Evolutionary conservation across 352 stramenopile genomes (phyloP), one percentile per base, ranked within the genome.

Genomic region (Aphanomyces invadans): DNA sequence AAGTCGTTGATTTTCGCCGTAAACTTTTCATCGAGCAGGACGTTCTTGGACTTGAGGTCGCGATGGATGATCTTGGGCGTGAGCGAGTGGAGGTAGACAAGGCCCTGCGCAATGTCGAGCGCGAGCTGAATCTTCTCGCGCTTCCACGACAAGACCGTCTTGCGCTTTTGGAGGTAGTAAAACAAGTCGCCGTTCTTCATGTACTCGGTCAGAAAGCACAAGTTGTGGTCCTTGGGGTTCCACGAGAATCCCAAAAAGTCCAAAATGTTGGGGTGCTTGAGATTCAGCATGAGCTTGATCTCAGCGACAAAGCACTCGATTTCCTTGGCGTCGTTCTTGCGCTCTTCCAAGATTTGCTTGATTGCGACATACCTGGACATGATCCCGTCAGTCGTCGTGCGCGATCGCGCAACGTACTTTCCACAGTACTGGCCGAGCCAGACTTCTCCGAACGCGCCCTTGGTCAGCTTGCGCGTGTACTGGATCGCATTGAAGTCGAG

Each of bases 181-280:
- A 89, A 86, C 15, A 93, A 68, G 33, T 93, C 85, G 21, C 85
- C 85, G 66, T 87, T 87, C 62, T 70, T 69, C 83, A 92, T 89
- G 72, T 92, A 93, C 73, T 90, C 83, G 0, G 81, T 92, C 62
- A 90, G 75, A 0, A 83, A 83, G 59, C 85, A 93, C 33, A 93
- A 71, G 46, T 92, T 80, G 60, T 90, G 76, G 54, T 80, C 73
- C 29, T 74, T 78, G 12, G 79, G 70, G 67, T 72, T 76, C 82
- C 83, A 93, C 23, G 81, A 80, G 2, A 90, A 80, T 5, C 87
- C 87, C n/a, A 92, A 70, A 44, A 95, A 88, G 21, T 79, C 71
- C 17, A 95, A 69, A 23, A 95, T 90, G 59, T 89, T 89, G 5
- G 82, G 79, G 44, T 95, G 86, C 11, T 76, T 73, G 17, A 94